phyloP scores from a whole-genome alignment of 805 yeast species.

The Kluyveromyces starmeri region DNA sequence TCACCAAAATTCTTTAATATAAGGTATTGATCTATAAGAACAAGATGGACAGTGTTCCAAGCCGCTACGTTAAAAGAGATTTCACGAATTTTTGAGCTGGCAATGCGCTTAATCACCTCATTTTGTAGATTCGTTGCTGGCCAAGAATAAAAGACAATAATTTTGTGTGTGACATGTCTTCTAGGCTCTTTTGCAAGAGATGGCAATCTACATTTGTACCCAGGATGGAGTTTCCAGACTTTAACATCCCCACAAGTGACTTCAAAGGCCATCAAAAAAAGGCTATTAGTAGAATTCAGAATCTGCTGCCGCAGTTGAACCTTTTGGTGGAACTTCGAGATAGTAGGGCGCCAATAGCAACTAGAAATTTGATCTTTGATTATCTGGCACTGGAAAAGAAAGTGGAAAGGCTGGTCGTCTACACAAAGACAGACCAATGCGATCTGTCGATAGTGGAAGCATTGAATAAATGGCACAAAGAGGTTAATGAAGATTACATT shows the following conservation, averaged over 20 bases:
- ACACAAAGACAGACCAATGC: conserved; percentile 59
- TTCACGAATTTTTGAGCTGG: too few species aligned
- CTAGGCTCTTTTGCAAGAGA: too few species aligned
- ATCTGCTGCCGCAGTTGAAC: conserved; percentile 71
- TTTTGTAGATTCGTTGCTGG: too few species aligned
- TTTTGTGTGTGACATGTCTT: too few species aligned
- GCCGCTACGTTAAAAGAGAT: too few species aligned
- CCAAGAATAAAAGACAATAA: too few species aligned
- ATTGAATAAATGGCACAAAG: conserved; percentile 38
- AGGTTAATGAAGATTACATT: conserved; percentile 35
- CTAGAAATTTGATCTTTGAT: conserved; percentile 74
- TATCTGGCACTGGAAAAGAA: conserved; percentile 38
- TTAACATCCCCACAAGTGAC: conserved; percentile 60
- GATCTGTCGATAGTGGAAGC: conserved; percentile 15
- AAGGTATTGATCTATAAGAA: too few species aligned
- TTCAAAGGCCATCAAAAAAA: conserved; percentile 87
- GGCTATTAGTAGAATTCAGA: conserved; percentile 60
- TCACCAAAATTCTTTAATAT: too few species aligned
- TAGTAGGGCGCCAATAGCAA: conserved; percentile 78
- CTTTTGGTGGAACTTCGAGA: conserved; percentile 80
- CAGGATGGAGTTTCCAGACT: conserved; percentile 61
- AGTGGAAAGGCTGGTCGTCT: conserved; percentile 38
- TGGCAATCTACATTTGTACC: conserved; percentile 43
- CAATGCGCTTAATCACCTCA: too few species aligned
- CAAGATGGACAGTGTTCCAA: too few species aligned